Evolutionary conservation across 345 rosid species (phyloP).

Genomic region (Durio zibethinus): DNA sequence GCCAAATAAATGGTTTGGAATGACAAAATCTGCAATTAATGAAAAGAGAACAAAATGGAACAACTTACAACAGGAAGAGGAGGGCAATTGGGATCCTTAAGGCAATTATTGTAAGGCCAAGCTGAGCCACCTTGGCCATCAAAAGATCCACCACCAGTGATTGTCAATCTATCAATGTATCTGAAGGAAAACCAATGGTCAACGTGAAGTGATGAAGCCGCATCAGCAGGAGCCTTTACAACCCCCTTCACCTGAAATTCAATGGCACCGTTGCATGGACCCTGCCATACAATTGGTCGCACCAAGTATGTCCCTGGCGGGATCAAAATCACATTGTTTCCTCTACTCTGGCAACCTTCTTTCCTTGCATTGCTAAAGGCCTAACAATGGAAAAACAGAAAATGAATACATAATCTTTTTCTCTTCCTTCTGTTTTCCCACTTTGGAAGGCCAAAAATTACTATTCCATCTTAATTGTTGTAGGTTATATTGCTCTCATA

Average conservation of each 20-base stretch:
- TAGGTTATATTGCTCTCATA: too few relatives aligned
- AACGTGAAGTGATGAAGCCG: background rate
- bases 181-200: constrained; percentile 25
- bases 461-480: too few relatives aligned
- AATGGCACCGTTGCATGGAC: constrained; percentile 28
- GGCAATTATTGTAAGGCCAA: constrained; percentile 25
- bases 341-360: constrained; percentile 7
- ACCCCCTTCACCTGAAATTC: constrained; percentile 9
- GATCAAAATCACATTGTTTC: constrained; percentile 3
- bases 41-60: background rate
- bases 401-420: too few relatives aligned
- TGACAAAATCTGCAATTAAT: background rate
- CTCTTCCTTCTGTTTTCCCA: too few relatives aligned
- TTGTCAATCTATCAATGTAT: constrained; percentile 5
- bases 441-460: too few relatives aligned
- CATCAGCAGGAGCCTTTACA: too few relatives aligned
- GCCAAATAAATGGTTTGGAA: too few relatives aligned
- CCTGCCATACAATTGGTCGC: constrained; percentile 3
- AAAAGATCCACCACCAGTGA: constrained; percentile 29
- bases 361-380: too few relatives aligned
- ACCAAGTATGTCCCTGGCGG: constrained; percentile 21
- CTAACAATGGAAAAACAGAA: too few relatives aligned
- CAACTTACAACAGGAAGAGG: constrained; percentile 22
- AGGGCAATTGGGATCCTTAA: background rate
- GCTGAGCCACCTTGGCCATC: constrained; percentile 34